Base-by-base conservation (phyloP, 345 rosid genomes). In the Brassica cretica region DNA sequence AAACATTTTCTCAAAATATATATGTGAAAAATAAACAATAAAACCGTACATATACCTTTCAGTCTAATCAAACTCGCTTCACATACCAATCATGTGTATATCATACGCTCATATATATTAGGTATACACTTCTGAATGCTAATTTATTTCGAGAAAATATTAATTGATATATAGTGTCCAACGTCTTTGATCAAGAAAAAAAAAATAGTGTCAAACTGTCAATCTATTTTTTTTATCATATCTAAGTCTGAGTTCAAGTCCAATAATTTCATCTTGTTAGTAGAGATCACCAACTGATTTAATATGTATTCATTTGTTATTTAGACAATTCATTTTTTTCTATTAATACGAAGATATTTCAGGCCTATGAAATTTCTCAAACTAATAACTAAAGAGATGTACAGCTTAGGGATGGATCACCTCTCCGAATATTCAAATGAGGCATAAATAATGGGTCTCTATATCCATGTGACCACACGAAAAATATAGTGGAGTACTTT, bases 21-120 rank as follows among this genome's bases (percentile, higher is more conserved):
- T 73, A 35, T 46, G 64, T 29, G 19, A 24, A 24, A 21, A 37
- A 14, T 18, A 41, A 39, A 41, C 21, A 30, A 59, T 14, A 49
- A 51, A 24, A 8, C 2, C 10, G 32, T 15, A 16, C 18, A 46
- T 24, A 39, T 30, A 64, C 15, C 18, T 64, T 66, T 15, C 21
- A 59, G 4, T 78, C 63, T 30, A 66, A 78, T 72, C 64, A 61
- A 78, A 32, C 58, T 32, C 46, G 30, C 55, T 66, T 24, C 58
- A 30, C 15, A 49, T 68, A 72, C 69, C 67, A 39, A 65, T 71
- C 25, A 27, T 72, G 61, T 56, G 76, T 77, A 64, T 72, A 14
- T 58, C 55, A 8, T 71, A 78, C 29, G 62, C 51, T 18, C 70
- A 66, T 72, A 49, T 41, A 58, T 66, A 41, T 49, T 44, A 59